These are phyloP conservation scores for Colletotrichum spaethianum DNA, from an alignment of 2,329 filamentous ascomycete species.

Conservation along the genomic window DNA sequence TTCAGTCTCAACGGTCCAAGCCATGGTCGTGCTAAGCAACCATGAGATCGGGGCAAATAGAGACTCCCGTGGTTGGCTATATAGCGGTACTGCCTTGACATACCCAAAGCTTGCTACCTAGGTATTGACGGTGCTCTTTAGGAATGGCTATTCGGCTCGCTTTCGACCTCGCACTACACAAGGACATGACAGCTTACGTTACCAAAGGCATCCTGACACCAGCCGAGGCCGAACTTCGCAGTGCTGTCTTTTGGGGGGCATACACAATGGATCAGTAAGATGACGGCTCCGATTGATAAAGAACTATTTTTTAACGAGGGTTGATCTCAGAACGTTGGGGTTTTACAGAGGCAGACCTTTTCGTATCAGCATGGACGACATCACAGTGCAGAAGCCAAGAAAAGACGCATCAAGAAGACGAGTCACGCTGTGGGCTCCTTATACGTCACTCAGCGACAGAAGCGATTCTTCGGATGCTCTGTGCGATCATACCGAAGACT, in stretches of 20 bases:
- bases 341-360: slow-evolving; percentile 47
- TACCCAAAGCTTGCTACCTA: background rate
- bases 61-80: slow-evolving; percentile 47
- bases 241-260: slow-evolving; percentile 49
- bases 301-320: background rate
- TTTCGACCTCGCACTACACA: slow-evolving; percentile 47
- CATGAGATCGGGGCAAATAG: slow-evolving; percentile 47
- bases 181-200: slow-evolving; percentile 47
- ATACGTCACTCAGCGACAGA: background rate
- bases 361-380: slow-evolving; percentile 46
- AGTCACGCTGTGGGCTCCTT: slow-evolving; percentile 11
- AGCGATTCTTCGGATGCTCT: background rate
- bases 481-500: background rate
- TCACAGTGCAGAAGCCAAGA: slow-evolving; percentile 44
- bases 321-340: slow-evolving; percentile 44
- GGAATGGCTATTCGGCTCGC: slow-evolving; percentile 48
- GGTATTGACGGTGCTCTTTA: slow-evolving; percentile 45
- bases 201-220: slow-evolving; percentile 43
- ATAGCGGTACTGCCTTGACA: slow-evolving; percentile 43
- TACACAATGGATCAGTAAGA: slow-evolving; percentile 49
- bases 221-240: slow-evolving; percentile 47
- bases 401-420: background rate
- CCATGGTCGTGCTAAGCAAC: slow-evolving; percentile 46
- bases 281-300: no score
- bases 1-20: slow-evolving; percentile 46